A percentile compares a stretch with the other conserved stretches of the same genome.
phyloP scores from a whole-genome alignment of 192 early-diverging fungal species.

The Umbelopsis ramanniana region DNA sequence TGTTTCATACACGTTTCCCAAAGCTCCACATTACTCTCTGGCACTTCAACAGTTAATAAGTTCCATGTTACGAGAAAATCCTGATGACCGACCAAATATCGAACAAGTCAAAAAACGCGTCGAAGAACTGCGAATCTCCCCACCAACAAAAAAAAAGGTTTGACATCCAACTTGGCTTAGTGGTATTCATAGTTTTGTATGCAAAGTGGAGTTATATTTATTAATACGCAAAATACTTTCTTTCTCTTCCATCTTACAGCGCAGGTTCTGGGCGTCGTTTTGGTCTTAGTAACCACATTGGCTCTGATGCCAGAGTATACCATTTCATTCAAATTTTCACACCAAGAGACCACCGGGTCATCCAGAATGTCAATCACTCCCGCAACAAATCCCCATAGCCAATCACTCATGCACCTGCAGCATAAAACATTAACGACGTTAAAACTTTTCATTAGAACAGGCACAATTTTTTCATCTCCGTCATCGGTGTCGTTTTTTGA shows the following conservation, averaged over 20 bases:
- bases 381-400: too few relatives aligned
- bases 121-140: slow-evolving; percentile 51
- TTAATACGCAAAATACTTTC: slow-evolving; percentile 12
- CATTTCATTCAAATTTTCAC: too few relatives aligned
- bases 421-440: too few relatives aligned
- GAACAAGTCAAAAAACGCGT: slow-evolving; percentile 75
- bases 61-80: slow-evolving; percentile 80
- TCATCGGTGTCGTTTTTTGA: background rate
- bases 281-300: background rate
- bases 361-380: too few relatives aligned
- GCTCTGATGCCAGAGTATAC: too few relatives aligned
- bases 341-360: too few relatives aligned
- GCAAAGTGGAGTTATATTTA: too few relatives aligned
- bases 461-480: slow-evolving; percentile 11
- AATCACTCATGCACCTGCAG: too few relatives aligned
- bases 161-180: background rate
- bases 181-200: too few relatives aligned
- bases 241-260: slow-evolving; percentile 26
- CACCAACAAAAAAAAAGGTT: slow-evolving; percentile 14
- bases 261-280: background rate
- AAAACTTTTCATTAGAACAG: too few relatives aligned
- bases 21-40: slow-evolving; percentile 67
- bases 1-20: slow-evolving; percentile 80
- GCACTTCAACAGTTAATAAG: slow-evolving; percentile 60
- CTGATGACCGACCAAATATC: slow-evolving; percentile 75